phyloP scores from a whole-genome alignment of 768 basidiomycete genomes.

The Lactarius quietus region DNA sequence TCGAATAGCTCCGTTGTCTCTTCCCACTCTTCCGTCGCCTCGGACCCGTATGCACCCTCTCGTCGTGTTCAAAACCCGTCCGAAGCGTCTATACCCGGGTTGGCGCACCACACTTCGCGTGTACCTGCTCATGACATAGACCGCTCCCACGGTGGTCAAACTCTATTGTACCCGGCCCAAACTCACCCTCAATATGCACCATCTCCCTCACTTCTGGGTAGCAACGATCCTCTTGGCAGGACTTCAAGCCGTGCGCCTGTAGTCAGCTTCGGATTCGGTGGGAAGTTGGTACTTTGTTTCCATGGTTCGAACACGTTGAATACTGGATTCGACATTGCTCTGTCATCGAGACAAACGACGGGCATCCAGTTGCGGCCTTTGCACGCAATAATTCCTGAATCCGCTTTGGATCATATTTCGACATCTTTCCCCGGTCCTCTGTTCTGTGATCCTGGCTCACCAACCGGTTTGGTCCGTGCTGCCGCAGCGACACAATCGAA shows the following conservation, averaged over 20 bases:
- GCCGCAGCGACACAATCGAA: slow-evolving; percentile 59
- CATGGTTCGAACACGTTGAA: slow-evolving; percentile 62
- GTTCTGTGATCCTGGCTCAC: slow-evolving; percentile 67
- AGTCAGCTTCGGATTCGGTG: slow-evolving; percentile 91
- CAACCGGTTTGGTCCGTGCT: slow-evolving; percentile 64
- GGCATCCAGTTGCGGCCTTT: slow-evolving; percentile 65
- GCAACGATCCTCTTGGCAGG: slow-evolving; percentile 78
- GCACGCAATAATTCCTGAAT: slow-evolving; percentile 65
- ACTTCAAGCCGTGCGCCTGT: slow-evolving; percentile 72
- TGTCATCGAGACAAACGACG: slow-evolving; percentile 67
- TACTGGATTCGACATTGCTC: slow-evolving; percentile 74
- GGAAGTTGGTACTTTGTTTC: slow-evolving; percentile 85
- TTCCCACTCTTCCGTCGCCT: slow-evolving; percentile 30
- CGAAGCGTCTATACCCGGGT: slow-evolving; percentile 7
- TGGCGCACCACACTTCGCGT: slow-evolving; percentile 11
- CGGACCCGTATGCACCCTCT: slow-evolving; percentile 39
- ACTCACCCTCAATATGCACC: slow-evolving; percentile 68
- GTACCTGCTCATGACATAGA: slow-evolving; percentile 13
- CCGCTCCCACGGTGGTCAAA: slow-evolving; percentile 25
- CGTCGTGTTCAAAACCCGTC: slow-evolving; percentile 26
- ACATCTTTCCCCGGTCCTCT: slow-evolving; percentile 83
- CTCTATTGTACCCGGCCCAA: slow-evolving; percentile 32
- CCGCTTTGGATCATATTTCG: slow-evolving; percentile 51
- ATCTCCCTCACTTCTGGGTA: slow-evolving; percentile 76
- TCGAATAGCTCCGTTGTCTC: slow-evolving; percentile 47